These are phyloP conservation scores for Naumovozyma baii DNA, from an alignment of 805 yeast species.

Conservation along the genomic window DNA sequence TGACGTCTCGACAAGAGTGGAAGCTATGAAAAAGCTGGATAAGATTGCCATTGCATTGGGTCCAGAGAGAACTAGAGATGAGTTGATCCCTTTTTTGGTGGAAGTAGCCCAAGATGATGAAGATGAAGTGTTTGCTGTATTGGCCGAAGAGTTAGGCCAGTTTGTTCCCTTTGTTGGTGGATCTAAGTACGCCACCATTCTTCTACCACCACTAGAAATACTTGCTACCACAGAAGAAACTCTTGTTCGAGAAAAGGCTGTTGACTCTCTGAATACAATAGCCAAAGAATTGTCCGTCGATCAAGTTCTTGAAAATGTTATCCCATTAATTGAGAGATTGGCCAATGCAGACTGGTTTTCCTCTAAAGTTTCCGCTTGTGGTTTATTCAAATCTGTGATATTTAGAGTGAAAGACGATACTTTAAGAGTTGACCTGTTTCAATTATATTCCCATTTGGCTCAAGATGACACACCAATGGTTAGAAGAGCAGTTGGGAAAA, in stretches of 20 bases:
- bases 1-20: conserved; percentile 85
- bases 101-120: conserved; percentile 90
- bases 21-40: conserved; percentile 88
- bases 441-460: conserved; percentile 58
- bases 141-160: conserved; percentile 82
- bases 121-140: conserved; percentile 90
- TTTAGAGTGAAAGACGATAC: conserved; percentile 43
- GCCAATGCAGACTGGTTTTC: conserved; percentile 93
- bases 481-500: conserved; percentile 83
- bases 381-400: conserved; percentile 66
- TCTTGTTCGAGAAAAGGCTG: conserved; percentile 88
- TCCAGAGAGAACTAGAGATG: conserved; percentile 82
- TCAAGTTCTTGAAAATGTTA: conserved; percentile 56
- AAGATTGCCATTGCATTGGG: conserved; percentile 94
- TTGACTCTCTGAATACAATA: conserved; percentile 68
- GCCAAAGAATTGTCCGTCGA: conserved; percentile 51
- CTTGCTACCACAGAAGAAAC: conserved; percentile 94
- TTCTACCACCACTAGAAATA: conserved; percentile 63
- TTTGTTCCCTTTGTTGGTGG: conserved; percentile 92
- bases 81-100: conserved; percentile 80
- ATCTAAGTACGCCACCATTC: conserved; percentile 44
- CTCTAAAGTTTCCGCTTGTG: conserved; percentile 82
- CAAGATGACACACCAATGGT: conserved; percentile 97
- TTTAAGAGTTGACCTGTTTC: conserved; percentile 52
- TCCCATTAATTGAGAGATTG: conserved; percentile 68